Percentiles rank a stretch among this genome's conserved stretches.
These are phyloP conservation scores for Beta corolliflora DNA, from an alignment of 179 eudicot species.

Conservation along the genomic window DNA sequence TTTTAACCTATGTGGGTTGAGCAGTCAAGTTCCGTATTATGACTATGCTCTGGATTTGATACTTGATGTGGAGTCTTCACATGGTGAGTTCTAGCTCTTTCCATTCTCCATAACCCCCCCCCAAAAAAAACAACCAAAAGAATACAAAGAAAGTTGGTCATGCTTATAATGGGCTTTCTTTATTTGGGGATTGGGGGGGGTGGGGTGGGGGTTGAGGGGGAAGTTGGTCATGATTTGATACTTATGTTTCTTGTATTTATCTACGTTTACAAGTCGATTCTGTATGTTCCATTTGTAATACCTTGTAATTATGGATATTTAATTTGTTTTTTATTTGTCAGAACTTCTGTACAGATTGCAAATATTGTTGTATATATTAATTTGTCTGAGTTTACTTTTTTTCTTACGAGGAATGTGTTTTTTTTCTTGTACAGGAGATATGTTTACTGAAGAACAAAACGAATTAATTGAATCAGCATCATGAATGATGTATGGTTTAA, in stretches of 20 bases:
- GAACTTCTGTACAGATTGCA: background rate
- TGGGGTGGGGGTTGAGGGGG: too few species aligned
- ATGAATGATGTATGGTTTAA: slow-evolving; percentile 78
- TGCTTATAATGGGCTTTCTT: background rate
- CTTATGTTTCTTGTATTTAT: background rate
- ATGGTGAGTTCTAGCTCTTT: slow-evolving; percentile 44
- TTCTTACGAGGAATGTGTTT: slow-evolving; percentile 6
- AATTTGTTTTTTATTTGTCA: background rate
- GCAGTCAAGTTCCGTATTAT: slow-evolving; percentile 70
- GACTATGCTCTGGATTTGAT: slow-evolving; percentile 69
- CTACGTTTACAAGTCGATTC: too few species aligned
- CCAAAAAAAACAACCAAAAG: too few species aligned
- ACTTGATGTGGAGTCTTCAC: slow-evolving; percentile 69
- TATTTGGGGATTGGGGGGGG: too few species aligned
- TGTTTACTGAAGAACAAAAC: slow-evolving; percentile 73
- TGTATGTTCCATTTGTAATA: background rate
- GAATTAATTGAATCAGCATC: slow-evolving; percentile 84
- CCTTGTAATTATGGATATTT: background rate
- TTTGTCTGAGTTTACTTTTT: background rate
- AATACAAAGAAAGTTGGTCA: background rate
- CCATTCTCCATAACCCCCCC: background rate
- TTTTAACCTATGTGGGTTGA: slow-evolving; percentile 71
- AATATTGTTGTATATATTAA: background rate
- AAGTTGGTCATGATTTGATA: background rate
- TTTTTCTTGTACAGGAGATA: slow-evolving; percentile 39